A percentile compares a stretch with the other conserved stretches of the same genome.
These are phyloP conservation scores for Fomitopsis palustris DNA, from an alignment of 1,284 basidiomycete species.

Conservation along the genomic window DNA sequence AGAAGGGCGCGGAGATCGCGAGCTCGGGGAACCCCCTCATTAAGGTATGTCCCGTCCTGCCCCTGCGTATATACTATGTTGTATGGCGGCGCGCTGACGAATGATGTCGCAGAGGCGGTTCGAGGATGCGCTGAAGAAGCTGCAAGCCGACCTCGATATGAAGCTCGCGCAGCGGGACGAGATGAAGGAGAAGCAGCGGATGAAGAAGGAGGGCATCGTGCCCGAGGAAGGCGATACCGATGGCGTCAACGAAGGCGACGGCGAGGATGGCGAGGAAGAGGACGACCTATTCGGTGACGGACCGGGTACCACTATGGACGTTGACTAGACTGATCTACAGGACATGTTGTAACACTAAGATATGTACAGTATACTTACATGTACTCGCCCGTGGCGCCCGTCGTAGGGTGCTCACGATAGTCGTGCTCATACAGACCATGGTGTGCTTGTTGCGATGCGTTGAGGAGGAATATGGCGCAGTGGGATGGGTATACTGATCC, in stretches of 20 bases:
- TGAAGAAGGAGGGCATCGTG: constrained; percentile 59
- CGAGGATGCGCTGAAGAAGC: constrained; percentile 87
- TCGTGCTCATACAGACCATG: too few relatives aligned
- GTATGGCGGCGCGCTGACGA: neutral
- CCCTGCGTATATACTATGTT: constrained; percentile 14
- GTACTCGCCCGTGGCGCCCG: neutral
- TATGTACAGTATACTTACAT: neutral
- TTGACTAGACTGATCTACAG: constrained; percentile 28
- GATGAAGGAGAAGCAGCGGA: constrained; percentile 65
- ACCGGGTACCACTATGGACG: constrained; percentile 37
- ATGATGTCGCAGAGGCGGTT: constrained; percentile 72
- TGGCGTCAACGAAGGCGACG: constrained; percentile 39
- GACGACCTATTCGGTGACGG: constrained; percentile 62
- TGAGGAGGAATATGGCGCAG: neutral
- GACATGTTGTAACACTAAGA: neutral
- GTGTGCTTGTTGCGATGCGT: neutral
- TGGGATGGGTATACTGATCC: neutral
- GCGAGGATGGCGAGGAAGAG: constrained; percentile 33
- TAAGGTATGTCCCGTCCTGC: constrained; percentile 43
- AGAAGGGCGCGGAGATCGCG: constrained; percentile 85
- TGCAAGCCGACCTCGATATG: constrained; percentile 83
- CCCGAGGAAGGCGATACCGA: constrained; percentile 43
- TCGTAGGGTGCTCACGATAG: too few relatives aligned
- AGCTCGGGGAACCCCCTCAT: constrained; percentile 88
- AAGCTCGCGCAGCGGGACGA: constrained; percentile 81